Conservation (phyloP, 495 filamentous ascomycete genomes). For the Podospora anserina region DNA sequence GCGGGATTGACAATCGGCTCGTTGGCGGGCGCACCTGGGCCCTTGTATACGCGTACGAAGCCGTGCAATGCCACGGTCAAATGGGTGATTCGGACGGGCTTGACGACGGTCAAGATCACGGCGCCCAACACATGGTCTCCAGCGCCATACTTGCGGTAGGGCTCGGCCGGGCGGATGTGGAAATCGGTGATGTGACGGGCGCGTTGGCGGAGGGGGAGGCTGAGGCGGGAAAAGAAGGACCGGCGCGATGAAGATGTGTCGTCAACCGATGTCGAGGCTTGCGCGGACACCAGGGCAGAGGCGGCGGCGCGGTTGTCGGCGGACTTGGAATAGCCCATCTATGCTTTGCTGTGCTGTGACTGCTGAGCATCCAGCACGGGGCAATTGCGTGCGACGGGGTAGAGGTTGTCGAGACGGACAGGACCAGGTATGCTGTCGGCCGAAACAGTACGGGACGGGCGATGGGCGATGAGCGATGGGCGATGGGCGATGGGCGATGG, state of each 20-base stretch:
- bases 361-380: not conserved
- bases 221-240: conserved; percentile 47
- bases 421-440: conserved; percentile 1
- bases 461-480: not conserved
- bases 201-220: conserved; percentile 60
- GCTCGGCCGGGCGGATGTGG: conserved; percentile 76
- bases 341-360: conserved; percentile 21
- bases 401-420: not conserved
- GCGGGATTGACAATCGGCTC: conserved; percentile 44
- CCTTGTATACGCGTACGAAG: conserved; percentile 82
- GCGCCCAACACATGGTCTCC: conserved; percentile 64
- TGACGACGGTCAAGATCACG: conserved; percentile 76
- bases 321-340: conserved; percentile 39
- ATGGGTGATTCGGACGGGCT: conserved; percentile 84
- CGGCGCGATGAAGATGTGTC: conserved; percentile 20
- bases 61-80: conserved; percentile 84
- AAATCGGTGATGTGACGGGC: conserved; percentile 74
- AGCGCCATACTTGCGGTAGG: conserved; percentile 77
- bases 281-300: conserved; percentile 24
- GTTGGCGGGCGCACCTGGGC: conserved; percentile 64
- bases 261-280: conserved; percentile 31
- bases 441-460: not conserved
- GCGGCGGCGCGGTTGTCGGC: conserved; percentile 34
- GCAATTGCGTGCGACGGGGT: not conserved
- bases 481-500: not conserved